A percentile compares a stretch with the other conserved stretches of the same genome.
Conservation (phyloP, 305 asterid genomes). For the Fraxinus paxiana region DNA sequence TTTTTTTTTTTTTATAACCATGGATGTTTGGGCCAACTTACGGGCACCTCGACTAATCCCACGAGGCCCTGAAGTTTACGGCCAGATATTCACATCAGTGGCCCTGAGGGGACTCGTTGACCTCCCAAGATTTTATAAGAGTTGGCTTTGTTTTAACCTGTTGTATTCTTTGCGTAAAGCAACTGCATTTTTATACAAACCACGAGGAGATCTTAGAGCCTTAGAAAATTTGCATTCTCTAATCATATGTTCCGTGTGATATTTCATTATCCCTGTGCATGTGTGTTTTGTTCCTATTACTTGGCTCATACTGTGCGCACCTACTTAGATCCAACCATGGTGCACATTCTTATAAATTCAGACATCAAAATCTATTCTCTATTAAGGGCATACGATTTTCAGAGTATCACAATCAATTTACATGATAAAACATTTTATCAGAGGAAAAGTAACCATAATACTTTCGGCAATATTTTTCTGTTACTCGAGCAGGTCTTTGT, state of each 20-base stretch:
- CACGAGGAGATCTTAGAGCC: neutral
- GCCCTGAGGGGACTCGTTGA: neutral
- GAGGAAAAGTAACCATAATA: conserved; percentile 3
- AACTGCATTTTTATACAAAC: neutral
- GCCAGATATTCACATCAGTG: too few species aligned
- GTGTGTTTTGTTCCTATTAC: neutral
- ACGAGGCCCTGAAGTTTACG: too few species aligned
- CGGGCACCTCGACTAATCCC: too few species aligned
- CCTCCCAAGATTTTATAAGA: neutral
- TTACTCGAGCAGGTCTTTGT: conserved; percentile 46
- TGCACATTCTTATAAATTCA: neutral
- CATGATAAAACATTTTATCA: neutral
- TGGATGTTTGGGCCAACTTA: too few species aligned
- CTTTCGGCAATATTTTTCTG: neutral
- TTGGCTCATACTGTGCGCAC: neutral
- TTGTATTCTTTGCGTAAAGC: neutral
- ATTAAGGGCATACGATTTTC: neutral
- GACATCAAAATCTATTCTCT: neutral
- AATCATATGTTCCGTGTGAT: neutral
- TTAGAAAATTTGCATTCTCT: neutral
- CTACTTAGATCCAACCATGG: neutral
- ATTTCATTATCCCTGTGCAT: neutral
- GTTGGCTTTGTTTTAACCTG: neutral
- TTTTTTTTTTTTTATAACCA: too few species aligned
- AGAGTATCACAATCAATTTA: neutral